Base-by-base conservation (phyloP, 208 protist species). In the Trypanosoma rangeli region DNA sequence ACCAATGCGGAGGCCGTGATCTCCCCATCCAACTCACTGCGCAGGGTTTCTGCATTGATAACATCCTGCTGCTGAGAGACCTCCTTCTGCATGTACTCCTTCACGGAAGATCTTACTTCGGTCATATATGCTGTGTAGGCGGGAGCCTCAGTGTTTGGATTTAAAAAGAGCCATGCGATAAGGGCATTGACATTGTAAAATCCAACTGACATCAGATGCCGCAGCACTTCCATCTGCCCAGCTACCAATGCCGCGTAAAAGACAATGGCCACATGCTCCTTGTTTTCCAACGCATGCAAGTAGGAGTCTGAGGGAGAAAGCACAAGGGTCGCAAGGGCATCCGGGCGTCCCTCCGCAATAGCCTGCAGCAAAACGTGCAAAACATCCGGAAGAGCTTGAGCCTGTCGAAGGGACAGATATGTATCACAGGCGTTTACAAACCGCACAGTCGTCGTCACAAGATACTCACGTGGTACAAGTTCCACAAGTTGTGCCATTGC, bases 401-500 rank as follows among this genome's bases (percentile, higher is more conserved):
- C 79, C 48, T 75, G 67, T 8, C 78, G 77, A 60, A 87, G 60
- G 16, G 76, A 68, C 46, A 68, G 49, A 57, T 62, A 58, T 65
- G 52, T 58, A 53, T 93, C 87, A 54, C 87, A 90, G 0, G 80
- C 87, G 46, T 81, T 85, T 54, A 87, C 74, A n/a, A 94, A 73
- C 18, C 89, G 80, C 46, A 84, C 82, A 0, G 85, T 92, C 13
- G 85, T 94, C 9, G 80, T 90, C 12, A 94, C 89, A 48, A 94
- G 72, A 72, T 85, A 87, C 39, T 90, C 85, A 46, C 67, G 71
- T 39, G 89, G 89, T 55, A 90, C 83, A 35, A 92, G 83, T 48
- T 79, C 83, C 9, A 94, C 82, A 35, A 94, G 80, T 68, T 90
- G 89, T 33, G 85, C 86, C 65, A 94, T 85, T 20, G 89, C 85